phyloP scores from a whole-genome alignment of 257 asterid genomes.

The Fraxinus cuspidata region DNA sequence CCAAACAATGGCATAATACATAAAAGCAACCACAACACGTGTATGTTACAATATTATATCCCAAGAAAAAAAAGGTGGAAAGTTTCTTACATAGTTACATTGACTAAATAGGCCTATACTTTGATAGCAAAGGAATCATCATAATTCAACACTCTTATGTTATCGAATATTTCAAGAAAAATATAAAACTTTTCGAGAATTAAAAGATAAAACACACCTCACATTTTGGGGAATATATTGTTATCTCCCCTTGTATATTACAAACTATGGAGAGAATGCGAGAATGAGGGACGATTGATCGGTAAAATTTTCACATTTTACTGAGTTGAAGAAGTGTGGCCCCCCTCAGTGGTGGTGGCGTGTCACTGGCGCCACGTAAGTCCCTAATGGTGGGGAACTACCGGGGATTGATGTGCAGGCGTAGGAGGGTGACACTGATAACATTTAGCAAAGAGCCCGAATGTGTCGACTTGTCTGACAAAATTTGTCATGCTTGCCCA shows the following conservation, averaged over 20 bases:
- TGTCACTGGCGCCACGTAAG: slow-evolving; percentile 10
- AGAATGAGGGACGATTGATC: neutral
- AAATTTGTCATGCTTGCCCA: slow-evolving; percentile 88
- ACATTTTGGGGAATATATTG: slow-evolving; percentile 31
- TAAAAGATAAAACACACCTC: slow-evolving; percentile 33
- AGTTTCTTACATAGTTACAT: slow-evolving; percentile 13
- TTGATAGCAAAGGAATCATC: slow-evolving; percentile 39
- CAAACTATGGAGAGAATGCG: slow-evolving; percentile 23
- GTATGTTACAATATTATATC: slow-evolving; percentile 16
- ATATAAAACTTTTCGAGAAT: slow-evolving; percentile 3
- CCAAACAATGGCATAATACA: neutral
- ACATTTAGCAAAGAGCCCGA: slow-evolving; percentile 81
- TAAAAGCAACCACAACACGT: neutral
- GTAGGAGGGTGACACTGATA: slow-evolving; percentile 69
- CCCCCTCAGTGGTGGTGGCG: neutral
- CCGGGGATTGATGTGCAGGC: slow-evolving; percentile 24
- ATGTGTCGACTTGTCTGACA: slow-evolving; percentile 63
- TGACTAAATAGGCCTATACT: slow-evolving; percentile 27
- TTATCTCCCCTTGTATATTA: slow-evolving; percentile 43
- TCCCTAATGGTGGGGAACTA: slow-evolving; percentile 27
- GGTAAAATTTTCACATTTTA: neutral
- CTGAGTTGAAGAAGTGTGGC: neutral
- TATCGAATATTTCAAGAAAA: slow-evolving; percentile 31
- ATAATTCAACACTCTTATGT: slow-evolving; percentile 40
- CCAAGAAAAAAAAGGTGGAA: neutral